Conservation (phyloP, 2,329 filamentous ascomycete species). For the Juglanconis sp. region DNA sequence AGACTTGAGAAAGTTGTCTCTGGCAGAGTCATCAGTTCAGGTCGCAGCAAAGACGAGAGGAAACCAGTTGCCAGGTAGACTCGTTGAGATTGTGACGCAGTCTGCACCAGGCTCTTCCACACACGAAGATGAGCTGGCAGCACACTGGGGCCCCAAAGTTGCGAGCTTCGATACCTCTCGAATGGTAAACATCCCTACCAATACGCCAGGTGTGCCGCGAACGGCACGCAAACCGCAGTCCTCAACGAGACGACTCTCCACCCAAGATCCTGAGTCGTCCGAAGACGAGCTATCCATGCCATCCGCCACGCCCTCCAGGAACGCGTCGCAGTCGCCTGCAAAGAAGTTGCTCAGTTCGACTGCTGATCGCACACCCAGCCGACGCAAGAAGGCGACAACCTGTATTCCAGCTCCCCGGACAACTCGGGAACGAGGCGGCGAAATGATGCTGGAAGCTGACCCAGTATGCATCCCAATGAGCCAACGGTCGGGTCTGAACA, state of each 20-base stretch:
- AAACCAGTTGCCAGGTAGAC: not conserved
- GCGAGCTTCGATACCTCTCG: not conserved
- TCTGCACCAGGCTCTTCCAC: not conserved
- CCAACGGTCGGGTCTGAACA: not conserved
- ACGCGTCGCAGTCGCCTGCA: not conserved
- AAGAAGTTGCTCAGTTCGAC: not conserved
- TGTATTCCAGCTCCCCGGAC: not conserved
- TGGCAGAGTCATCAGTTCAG: constrained; percentile 14
- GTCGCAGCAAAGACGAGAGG: not conserved
- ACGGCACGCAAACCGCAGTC: not conserved
- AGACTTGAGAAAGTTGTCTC: not conserved
- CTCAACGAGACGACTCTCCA: not conserved
- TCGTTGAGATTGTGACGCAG: not conserved
- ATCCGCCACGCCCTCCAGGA: constrained; percentile 5
- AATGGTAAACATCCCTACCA: not conserved
- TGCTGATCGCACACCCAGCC: not conserved
- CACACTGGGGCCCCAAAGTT: not conserved
- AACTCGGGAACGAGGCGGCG: not conserved
- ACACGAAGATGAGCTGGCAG: constrained; percentile 13
- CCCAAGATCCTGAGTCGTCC: constrained; percentile 3
- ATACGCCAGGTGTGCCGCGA: not conserved
- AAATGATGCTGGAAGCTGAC: not conserved
- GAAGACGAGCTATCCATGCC: constrained; percentile 17
- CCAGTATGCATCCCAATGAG: not conserved
- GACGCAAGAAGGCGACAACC: not conserved